Evolutionary conservation across 257 asterid genomes (phyloP), one percentile per base, ranked within the genome.

Genomic region (Solanum raphanifolium): DNA sequence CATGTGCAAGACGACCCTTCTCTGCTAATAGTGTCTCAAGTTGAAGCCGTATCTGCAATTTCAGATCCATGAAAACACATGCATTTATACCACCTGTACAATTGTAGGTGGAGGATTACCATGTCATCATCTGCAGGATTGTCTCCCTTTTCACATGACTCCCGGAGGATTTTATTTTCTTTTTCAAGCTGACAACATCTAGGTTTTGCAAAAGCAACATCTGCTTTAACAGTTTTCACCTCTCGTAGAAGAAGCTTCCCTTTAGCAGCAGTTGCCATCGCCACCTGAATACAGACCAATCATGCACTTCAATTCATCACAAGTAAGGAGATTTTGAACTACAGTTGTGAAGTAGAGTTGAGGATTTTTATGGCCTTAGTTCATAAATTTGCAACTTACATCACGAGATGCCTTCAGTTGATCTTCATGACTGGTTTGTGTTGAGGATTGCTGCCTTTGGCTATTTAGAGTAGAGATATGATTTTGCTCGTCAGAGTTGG

Each of bases 241-340:
- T 97, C 99, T 58, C 98, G 91, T n/a, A 97, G 92, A 3, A 95
- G 97, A 75, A 97, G 94, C 88, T 97, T 95, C 32, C 95, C 98
- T 89, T 95, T 97, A 5, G 98, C 99, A 88, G 99, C 98, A 20
- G 98, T 95, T 43, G 98, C 99, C 98, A 97, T 93, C 32, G 98
- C 99, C 89, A 95, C 98, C 98, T 97, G 92, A 52, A 68, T 27
- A 32, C 79, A 87, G 58, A 36, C 39, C 66, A 55, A 87, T 83
- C 66, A 88, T 89, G 92, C 91, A 87, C 68, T 87, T 62, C 29
- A 23, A 48, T 5, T 89, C 86, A 89, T 74, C 74, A 87, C 48
- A 41, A 41, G 46, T 39, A 41, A 41, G 82, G 86, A 62, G 29
- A 73, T 74, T 74, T 74, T 35, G 82, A 69, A 74, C 32, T 36